Percentiles rank a stretch among this genome's conserved stretches.
Conservation (phyloP, 2,329 filamentous ascomycete genomes). For the Colletotrichum sp. region DNA sequence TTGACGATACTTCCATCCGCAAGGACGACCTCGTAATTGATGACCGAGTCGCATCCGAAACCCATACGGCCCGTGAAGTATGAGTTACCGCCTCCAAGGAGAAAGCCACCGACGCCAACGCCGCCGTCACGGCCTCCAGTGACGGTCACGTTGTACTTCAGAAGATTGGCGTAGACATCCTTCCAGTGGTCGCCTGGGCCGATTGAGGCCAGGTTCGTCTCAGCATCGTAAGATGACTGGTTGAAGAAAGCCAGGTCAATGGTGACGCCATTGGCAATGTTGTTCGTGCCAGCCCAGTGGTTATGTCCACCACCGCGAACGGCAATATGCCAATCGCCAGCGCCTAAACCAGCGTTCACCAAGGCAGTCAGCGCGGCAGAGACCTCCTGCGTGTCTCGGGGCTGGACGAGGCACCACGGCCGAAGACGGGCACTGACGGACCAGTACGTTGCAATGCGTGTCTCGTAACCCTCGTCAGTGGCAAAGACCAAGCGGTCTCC, state of each 20-base stretch:
- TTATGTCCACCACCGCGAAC: slow-evolving; percentile 56
- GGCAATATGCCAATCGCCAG: slow-evolving; percentile 42
- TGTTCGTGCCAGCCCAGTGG: slow-evolving; percentile 44
- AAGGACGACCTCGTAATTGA: slow-evolving; percentile 49
- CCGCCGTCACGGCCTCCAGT: slow-evolving; percentile 45
- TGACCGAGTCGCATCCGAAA: slow-evolving; percentile 49
- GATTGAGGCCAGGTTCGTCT: slow-evolving; percentile 10
- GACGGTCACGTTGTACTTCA: slow-evolving; percentile 32
- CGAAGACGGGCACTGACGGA: slow-evolving; percentile 21
- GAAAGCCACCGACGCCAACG: slow-evolving; percentile 48
- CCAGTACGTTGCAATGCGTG: slow-evolving; percentile 19
- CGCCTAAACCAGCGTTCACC: slow-evolving; percentile 17
- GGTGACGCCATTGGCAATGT: slow-evolving; percentile 44
- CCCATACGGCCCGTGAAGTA: slow-evolving; percentile 49
- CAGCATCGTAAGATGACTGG: slow-evolving; percentile 10
- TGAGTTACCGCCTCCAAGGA: slow-evolving; percentile 52
- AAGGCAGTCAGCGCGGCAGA: slow-evolving; percentile 21
- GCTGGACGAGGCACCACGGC: slow-evolving; percentile 30
- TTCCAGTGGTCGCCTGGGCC: slow-evolving; percentile 13
- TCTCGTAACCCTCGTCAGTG: slow-evolving; percentile 1
- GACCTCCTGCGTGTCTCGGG: slow-evolving; percentile 25
- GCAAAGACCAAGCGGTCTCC: not conserved
- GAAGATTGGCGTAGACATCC: slow-evolving; percentile 12
- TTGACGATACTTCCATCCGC: slow-evolving; percentile 44
- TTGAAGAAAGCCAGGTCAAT: slow-evolving; percentile 42